phyloP scores from a whole-genome alignment of 768 basidiomycete species.

The Calocybe gangraenosa region DNA sequence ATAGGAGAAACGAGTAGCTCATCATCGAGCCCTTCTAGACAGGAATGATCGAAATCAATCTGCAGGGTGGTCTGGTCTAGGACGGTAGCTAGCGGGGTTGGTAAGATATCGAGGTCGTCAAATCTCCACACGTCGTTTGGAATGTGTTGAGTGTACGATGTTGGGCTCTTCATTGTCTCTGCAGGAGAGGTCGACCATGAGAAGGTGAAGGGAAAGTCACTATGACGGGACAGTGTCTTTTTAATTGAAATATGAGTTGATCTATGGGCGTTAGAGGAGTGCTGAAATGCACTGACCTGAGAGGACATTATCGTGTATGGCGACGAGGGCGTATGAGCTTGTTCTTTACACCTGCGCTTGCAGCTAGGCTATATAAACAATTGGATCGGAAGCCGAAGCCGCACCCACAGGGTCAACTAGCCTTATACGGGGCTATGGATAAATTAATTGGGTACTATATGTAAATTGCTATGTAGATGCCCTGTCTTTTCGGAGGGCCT shows the following conservation, averaged over 20 bases:
- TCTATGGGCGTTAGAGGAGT: too few species aligned
- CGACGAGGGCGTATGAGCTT: too few species aligned
- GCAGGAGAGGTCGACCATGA: slow-evolving; percentile 25
- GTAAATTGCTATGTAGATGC: too few species aligned
- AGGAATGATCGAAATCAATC: slow-evolving; percentile 32
- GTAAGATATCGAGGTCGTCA: slow-evolving; percentile 14
- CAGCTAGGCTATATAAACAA: too few species aligned
- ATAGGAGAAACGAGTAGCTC: slow-evolving; percentile 30
- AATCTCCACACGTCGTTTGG: slow-evolving; percentile 23
- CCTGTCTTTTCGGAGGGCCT: too few species aligned
- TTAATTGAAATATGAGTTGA: too few species aligned
- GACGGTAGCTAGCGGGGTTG: slow-evolving; percentile 13
- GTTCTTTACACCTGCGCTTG: too few species aligned
- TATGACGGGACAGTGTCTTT: slow-evolving; percentile 18
- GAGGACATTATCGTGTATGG: too few species aligned
- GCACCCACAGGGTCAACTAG: too few species aligned
- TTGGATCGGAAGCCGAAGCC: slow-evolving; percentile 6
- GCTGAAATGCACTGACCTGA: too few species aligned
- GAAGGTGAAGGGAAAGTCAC: slow-evolving; percentile 26
- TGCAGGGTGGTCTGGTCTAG: slow-evolving; percentile 34
- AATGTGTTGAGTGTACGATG: slow-evolving; percentile 20
- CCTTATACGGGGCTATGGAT: too few species aligned
- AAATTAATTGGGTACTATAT: too few species aligned
- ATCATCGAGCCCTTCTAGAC: slow-evolving; percentile 35
- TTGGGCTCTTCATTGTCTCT: slow-evolving; percentile 16